These are phyloP conservation scores for Neurospora sp. DNA, from an alignment of 495 filamentous ascomycete genomes.

Conservation along the genomic window DNA sequence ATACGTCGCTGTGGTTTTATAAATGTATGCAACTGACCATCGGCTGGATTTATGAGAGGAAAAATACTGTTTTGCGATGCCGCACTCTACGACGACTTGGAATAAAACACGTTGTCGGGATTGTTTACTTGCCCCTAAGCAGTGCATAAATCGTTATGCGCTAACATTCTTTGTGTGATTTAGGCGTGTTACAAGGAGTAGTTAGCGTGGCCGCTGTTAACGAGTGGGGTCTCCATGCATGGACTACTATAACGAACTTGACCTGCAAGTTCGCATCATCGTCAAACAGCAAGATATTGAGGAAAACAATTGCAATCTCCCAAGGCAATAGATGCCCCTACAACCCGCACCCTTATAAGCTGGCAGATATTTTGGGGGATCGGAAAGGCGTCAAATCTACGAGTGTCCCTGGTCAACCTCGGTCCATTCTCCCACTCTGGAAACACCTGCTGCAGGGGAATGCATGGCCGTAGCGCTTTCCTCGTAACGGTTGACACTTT, in stretches of 20 bases:
- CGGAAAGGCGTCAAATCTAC: background rate
- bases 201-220: background rate
- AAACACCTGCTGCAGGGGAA: background rate
- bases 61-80: background rate
- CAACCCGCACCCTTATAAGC: rapidly evolving
- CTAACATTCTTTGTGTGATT: background rate
- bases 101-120: background rate
- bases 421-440: background rate
- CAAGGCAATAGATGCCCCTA: rapidly evolving
- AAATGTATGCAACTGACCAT: too few species aligned
- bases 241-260: background rate
- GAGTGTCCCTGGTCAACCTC: background rate
- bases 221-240: background rate
- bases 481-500: background rate
- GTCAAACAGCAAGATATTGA: rapidly evolving
- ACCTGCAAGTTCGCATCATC: background rate
- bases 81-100: background rate
- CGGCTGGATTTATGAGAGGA: background rate
- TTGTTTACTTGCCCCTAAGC: background rate
- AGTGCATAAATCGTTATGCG: background rate
- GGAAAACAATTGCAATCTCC: background rate
- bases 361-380: rapidly evolving
- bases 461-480: background rate
- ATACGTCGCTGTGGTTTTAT: background rate
- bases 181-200: background rate